Percentiles rank a stretch among this genome's conserved stretches.
Evolutionary conservation across 257 asterid species (phyloP).

Genomic region (Solanum clarkiae): DNA sequence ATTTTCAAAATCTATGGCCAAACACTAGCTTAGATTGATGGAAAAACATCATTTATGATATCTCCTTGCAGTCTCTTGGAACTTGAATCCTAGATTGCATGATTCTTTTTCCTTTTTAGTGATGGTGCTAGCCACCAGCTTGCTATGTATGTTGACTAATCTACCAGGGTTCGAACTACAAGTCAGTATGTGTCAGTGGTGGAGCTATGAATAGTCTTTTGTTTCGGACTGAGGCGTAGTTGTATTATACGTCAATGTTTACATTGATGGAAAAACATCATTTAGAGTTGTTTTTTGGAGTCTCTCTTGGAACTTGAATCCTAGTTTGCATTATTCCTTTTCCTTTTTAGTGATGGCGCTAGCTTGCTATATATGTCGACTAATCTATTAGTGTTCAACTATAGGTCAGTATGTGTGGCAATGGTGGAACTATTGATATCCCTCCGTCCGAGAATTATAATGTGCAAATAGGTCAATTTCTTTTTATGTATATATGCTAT

Average conservation of each 20-base stretch:
- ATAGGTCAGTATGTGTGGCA: not conserved
- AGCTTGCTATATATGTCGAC: not conserved
- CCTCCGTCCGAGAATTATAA: not conserved
- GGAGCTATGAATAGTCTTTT: not conserved
- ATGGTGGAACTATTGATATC: not conserved
- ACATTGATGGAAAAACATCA: not conserved
- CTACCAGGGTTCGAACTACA: not conserved
- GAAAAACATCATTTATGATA: not conserved
- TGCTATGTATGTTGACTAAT: not conserved
- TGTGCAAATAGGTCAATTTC: not conserved
- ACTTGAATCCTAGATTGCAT: not conserved
- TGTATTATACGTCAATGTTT: not conserved
- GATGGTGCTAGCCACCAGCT: not conserved
- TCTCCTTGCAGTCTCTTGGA: not conserved
- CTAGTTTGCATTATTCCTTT: not conserved
- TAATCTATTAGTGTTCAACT: not conserved
- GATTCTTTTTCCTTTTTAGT: not conserved
- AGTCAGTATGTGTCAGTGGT: not conserved
- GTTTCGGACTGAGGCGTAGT: not conserved
- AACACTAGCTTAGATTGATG: not conserved
- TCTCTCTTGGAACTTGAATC: not conserved
- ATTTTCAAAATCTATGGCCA: not conserved
- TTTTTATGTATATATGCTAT: not conserved
- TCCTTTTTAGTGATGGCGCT: not conserved
- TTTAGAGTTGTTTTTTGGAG: not conserved